phyloP scores from a whole-genome alignment of 331 rosid genomes.

The Quercus lobata region DNA sequence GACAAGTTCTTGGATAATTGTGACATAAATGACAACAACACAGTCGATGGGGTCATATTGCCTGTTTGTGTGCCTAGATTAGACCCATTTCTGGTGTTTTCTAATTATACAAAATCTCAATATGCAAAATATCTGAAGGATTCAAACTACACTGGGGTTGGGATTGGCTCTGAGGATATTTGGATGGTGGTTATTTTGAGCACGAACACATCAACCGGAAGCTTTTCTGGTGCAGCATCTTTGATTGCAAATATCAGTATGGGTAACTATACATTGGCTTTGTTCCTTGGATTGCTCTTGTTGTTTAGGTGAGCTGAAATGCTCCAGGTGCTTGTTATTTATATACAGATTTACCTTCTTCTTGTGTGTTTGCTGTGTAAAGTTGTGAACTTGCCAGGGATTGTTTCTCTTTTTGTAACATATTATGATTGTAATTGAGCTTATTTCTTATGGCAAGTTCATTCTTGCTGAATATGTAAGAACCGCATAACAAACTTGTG shows the following conservation, averaged over 20 bases:
- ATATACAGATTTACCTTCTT: too few species aligned
- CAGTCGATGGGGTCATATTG: slow-evolving; percentile 52
- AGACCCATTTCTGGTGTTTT: slow-evolving; percentile 29
- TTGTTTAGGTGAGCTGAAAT: slow-evolving; percentile 11
- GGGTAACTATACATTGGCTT: slow-evolving; percentile 8
- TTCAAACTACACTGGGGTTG: slow-evolving; percentile 58
- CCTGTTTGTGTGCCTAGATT: slow-evolving; percentile 49
- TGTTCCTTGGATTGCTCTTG: slow-evolving; percentile 9
- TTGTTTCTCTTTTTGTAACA: too few species aligned
- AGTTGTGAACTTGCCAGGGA: not conserved
- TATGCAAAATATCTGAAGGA: slow-evolving; percentile 43
- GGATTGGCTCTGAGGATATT: slow-evolving; percentile 52
- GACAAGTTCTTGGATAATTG: slow-evolving; percentile 31
- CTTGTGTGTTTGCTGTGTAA: not conserved
- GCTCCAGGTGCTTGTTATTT: not conserved
- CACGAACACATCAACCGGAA: slow-evolving; percentile 36
- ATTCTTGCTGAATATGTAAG: too few species aligned
- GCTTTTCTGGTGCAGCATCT: slow-evolving; percentile 45
- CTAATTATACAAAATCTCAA: slow-evolving; percentile 41
- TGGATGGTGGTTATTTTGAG: slow-evolving; percentile 66
- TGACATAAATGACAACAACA: slow-evolving; percentile 36
- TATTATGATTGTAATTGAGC: not conserved
- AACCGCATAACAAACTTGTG: too few species aligned
- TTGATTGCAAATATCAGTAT: slow-evolving; percentile 11
- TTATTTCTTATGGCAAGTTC: too few species aligned